Percentiles rank a stretch among this genome's conserved stretches.
Evolutionary conservation across 345 rosid genomes (phyloP).

Genomic region (Arabidopsis arenosa): DNA sequence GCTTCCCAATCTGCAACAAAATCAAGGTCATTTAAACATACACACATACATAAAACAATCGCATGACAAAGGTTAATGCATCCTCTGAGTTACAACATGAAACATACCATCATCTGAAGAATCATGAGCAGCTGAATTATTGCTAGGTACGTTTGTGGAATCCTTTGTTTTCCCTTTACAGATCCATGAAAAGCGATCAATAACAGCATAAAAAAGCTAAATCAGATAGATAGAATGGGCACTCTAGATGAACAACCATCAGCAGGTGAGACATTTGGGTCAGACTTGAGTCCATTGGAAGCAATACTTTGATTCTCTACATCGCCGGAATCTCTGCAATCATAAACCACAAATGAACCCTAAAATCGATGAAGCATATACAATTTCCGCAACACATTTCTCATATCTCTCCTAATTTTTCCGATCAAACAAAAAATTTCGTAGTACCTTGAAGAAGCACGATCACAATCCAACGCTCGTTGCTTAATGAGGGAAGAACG

Average conservation of each 20-base stretch:
- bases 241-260: conserved; percentile 46
- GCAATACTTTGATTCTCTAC: conserved; percentile 30
- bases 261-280: conserved; percentile 29
- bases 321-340: conserved; percentile 45
- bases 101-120: conserved; percentile 73
- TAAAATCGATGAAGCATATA: conserved; percentile 21
- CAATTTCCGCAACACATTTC: not conserved
- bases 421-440: conserved; percentile 5
- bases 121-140: conserved; percentile 42
- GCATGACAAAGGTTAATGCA: not conserved
- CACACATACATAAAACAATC: not conserved
- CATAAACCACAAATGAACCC: conserved; percentile 7
- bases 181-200: conserved; percentile 19
- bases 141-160: conserved; percentile 28
- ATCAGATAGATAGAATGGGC: not conserved
- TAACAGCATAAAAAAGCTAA: not conserved
- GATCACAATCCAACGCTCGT: conserved; percentile 42
- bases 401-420: not conserved
- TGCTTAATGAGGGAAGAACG: conserved; percentile 65
- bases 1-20: conserved; percentile 85
- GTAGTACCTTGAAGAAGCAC: conserved; percentile 49
- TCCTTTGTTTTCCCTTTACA: conserved; percentile 48
- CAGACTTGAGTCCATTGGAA: conserved; percentile 29
- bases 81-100: not conserved
- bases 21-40: conserved; percentile 7